Base-by-base conservation (phyloP, 352 stramenopile species). In the Phytopythium montanum region DNA sequence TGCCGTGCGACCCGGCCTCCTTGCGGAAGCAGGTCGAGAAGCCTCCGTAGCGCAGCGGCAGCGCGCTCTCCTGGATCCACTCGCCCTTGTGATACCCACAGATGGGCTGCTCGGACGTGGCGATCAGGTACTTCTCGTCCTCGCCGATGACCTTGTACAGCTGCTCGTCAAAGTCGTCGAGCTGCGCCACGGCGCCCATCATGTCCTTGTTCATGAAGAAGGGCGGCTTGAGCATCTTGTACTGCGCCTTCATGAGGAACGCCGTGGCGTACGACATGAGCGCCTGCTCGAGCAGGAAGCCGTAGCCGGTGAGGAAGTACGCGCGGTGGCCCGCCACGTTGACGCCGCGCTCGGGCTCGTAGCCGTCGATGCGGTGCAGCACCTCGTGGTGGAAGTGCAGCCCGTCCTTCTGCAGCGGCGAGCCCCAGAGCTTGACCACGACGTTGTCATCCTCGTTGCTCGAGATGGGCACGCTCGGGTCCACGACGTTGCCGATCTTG, bases 201-300 rank as follows among this genome's bases (percentile, higher is more conserved):
- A 93, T 72, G 21, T 99, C 96, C 88, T 99, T 99, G 75, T 99
- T 99, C 97, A 99, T 99, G 66, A 99, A 98, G 79, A 97, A 99
- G 49, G 98, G 98, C 28, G 98, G 97, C 86, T 99, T 98, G 29
- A 99, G 72, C 60, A 99, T 94, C 65, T 98, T 98, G 81, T 99
- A 99, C 54, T 96, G 86, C 28, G 87, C 81, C 64, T 90, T 88
- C 63, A 93, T 85, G 55, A 99, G 82, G 75, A 99, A 99, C 54
- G 97, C 72, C 77, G 99, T 97, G 34, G 92, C 90, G 81, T 99
- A 99, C 67, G 98, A 97, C 80, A 99, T 99, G 38, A 99, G 84
- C 42, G 97, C 98, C 79, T 99, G 97, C 76, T 99, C 99, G 41
- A 99, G 84, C 54, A 99, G 69, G 39, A 99, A 97, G 26, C 97